A percentile compares a stretch with the other conserved stretches of the same genome.
Evolutionary conservation across 306 rosid species (phyloP).

Genomic region (Rubus parviflorus): DNA sequence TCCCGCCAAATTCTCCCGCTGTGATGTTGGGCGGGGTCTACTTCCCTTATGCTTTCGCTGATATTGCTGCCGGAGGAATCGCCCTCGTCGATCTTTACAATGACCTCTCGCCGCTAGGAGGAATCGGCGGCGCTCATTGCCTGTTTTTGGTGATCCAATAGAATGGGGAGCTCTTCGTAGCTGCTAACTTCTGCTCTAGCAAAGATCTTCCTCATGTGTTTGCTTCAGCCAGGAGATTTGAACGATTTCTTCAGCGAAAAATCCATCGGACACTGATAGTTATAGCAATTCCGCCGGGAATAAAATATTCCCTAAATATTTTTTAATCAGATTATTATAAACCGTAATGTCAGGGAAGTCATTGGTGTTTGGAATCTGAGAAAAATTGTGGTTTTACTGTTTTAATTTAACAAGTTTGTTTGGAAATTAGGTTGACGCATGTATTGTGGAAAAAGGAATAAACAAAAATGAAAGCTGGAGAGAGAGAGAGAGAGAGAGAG

Average conservation of each 20-base stretch:
- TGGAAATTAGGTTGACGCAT: constrained; percentile 39
- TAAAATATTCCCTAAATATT: constrained; percentile 5
- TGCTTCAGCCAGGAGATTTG: constrained; percentile 52
- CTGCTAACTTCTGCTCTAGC: constrained; percentile 17
- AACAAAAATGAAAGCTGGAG: neutral
- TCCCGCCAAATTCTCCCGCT: constrained; percentile 48
- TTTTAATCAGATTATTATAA: too few species aligned
- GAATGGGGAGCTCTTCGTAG: constrained; percentile 59
- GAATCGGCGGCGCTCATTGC: constrained; percentile 14
- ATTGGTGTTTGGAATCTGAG: constrained; percentile 3
- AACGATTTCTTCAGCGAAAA: constrained; percentile 58
- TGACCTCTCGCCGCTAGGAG: constrained; percentile 34
- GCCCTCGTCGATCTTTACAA: constrained; percentile 59
- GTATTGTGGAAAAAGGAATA: constrained; percentile 14
- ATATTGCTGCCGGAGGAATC: neutral
- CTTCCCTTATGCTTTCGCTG: neutral
- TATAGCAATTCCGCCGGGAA: neutral
- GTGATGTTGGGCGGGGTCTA: neutral
- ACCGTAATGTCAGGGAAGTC: neutral
- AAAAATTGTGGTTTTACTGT: neutral
- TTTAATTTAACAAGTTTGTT: neutral
- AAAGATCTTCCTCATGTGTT: constrained; percentile 32
- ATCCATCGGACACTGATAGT: constrained; percentile 40
- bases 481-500: neutral
- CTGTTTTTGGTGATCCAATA: constrained; percentile 28